Percentiles rank a stretch among this genome's conserved stretches.
These are phyloP conservation scores for Didymella segeticola DNA, from an alignment of 2,329 filamentous ascomycete genomes.

Conservation along the genomic window DNA sequence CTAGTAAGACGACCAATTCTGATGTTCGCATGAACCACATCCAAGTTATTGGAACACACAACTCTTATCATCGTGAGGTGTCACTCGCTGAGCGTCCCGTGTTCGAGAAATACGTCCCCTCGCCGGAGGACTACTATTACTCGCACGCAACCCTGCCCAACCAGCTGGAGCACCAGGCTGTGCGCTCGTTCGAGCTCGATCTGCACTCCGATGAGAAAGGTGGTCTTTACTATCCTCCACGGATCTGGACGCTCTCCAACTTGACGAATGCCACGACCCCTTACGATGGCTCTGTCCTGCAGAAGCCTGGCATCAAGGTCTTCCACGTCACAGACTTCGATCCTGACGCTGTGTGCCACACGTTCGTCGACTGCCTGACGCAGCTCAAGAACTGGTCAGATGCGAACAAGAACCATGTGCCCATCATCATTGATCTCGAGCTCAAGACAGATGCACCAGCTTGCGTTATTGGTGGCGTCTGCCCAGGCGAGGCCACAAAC, in stretches of 20 bases:
- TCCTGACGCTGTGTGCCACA: constrained; percentile 55
- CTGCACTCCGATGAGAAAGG: constrained; percentile 58
- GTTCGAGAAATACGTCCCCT: constrained; percentile 50
- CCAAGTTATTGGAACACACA: constrained; percentile 60
- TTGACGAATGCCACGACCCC: constrained; percentile 50
- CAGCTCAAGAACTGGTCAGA: constrained; percentile 56
- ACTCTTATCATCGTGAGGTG: constrained; percentile 59
- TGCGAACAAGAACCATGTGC: constrained; percentile 53
- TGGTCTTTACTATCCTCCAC: constrained; percentile 55
- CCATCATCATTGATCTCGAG: constrained; percentile 59
- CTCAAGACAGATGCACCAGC: constrained; percentile 54
- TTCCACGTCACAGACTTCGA: constrained; percentile 61
- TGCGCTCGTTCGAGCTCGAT: constrained; percentile 59
- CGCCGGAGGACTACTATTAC: constrained; percentile 55
- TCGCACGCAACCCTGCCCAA: constrained; percentile 55
- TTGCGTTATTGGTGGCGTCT: constrained; percentile 45
- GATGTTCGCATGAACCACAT: constrained; percentile 59
- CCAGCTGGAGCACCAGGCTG: constrained; percentile 55
- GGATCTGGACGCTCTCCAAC: constrained; percentile 52
- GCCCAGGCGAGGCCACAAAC: constrained; percentile 50
- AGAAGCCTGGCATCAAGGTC: constrained; percentile 56
- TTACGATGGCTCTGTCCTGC: constrained; percentile 49
- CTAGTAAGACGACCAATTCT: constrained; percentile 18
- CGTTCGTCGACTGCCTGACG: constrained; percentile 54
- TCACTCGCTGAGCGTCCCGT: constrained; percentile 50